Conservation (phyloP, 169 alveolate species). For the Haemoproteus tartakovskyi region DNA sequence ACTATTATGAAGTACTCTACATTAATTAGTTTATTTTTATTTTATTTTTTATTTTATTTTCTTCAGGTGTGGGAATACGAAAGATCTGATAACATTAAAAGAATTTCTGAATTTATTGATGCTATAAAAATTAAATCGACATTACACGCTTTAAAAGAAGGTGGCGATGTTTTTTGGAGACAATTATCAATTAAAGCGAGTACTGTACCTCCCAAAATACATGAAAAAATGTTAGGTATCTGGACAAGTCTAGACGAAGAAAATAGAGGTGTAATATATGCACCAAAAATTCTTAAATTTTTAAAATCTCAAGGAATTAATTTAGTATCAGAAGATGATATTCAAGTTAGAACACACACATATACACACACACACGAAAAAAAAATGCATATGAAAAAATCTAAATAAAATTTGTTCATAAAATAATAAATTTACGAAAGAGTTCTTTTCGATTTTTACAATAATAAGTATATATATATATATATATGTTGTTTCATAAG, state of each 20-base stretch:
- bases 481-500: no score
- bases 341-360: slow-evolving; percentile 36
- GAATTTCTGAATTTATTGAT: slow-evolving; percentile 64
- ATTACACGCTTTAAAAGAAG: slow-evolving; percentile 69
- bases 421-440: no score
- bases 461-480: no score
- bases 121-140: slow-evolving; percentile 71
- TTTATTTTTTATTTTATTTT: no score
- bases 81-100: slow-evolving; percentile 57
- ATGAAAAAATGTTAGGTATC: slow-evolving; percentile 66
- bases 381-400: no score
- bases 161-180: slow-evolving; percentile 74
- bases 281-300: slow-evolving; percentile 66
- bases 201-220: slow-evolving; percentile 66
- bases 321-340: slow-evolving; percentile 64
- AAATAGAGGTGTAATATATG: slow-evolving; percentile 68
- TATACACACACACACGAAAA: no score
- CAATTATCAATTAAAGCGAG: slow-evolving; percentile 67
- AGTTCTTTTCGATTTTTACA: no score
- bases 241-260: slow-evolving; percentile 74
- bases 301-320: slow-evolving; percentile 70
- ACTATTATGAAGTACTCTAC: no score
- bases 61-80: slow-evolving; percentile 64
- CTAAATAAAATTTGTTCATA: no score
- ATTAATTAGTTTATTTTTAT: no score